Evolutionary conservation across 179 eudicot genomes (phyloP).

Genomic region (Beta lomatogona): DNA sequence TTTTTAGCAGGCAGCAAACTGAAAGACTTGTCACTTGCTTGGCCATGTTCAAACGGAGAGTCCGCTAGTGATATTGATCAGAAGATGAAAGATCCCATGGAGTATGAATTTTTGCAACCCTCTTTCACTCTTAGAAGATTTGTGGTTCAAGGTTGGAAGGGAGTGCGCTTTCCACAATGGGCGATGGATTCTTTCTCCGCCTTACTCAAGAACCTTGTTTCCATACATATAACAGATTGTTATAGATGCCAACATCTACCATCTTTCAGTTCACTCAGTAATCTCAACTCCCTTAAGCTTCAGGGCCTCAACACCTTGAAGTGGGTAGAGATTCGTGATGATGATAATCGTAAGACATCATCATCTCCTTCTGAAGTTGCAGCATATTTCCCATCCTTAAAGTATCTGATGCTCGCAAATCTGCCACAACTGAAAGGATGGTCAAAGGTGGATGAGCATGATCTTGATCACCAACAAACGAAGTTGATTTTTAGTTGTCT

Average conservation of each 20-base stretch:
- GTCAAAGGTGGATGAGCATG: not conserved
- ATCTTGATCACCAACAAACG: not conserved
- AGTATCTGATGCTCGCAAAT: not conserved
- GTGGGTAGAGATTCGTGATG: not conserved
- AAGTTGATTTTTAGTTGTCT: not conserved
- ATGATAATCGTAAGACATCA: no score
- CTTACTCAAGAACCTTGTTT: not conserved
- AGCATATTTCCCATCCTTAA: not conserved
- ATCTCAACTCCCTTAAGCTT: not conserved
- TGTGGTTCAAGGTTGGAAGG: not conserved
- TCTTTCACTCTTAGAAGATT: no score
- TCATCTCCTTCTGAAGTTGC: not conserved
- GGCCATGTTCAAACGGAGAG: not conserved
- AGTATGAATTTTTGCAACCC: not conserved
- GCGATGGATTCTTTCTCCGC: not conserved
- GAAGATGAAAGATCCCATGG: not conserved
- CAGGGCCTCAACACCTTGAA: constrained; percentile 1
- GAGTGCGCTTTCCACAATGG: not conserved
- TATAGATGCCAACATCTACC: constrained; percentile 1
- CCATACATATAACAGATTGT: constrained; percentile 10
- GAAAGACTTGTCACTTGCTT: not conserved
- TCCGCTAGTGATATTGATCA: not conserved
- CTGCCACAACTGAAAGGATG: not conserved
- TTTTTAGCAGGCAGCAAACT: not conserved
- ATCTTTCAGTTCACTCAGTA: not conserved